A percentile compares a stretch with the other conserved stretches of the same genome.
phyloP scores from a whole-genome alignment of 2,329 filamentous ascomycete genomes.

The Periconia macrospinosa region DNA sequence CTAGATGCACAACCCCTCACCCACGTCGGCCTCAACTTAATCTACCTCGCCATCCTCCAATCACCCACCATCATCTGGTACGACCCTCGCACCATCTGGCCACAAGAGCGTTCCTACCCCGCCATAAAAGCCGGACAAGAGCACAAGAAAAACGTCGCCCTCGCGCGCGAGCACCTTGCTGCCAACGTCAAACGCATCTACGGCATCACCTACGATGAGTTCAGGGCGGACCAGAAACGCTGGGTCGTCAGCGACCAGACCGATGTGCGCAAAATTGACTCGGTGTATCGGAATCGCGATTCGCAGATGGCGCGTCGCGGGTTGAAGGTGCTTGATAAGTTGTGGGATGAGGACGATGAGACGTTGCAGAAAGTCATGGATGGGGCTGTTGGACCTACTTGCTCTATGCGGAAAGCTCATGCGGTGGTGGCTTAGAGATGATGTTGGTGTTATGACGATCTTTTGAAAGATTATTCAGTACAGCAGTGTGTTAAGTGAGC shows the following conservation, averaged over 20 bases:
- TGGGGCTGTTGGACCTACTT: neutral
- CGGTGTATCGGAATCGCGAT: slow-evolving; percentile 43
- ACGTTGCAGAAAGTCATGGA: slow-evolving; percentile 19
- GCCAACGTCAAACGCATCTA: slow-evolving; percentile 28
- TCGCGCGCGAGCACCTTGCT: slow-evolving; percentile 14
- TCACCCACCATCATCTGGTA: slow-evolving; percentile 44
- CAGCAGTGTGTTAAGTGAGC: too few species aligned
- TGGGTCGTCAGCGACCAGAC: slow-evolving; percentile 23
- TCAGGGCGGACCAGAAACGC: slow-evolving; percentile 18
- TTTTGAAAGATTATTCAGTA: too few species aligned
- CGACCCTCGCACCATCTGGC: slow-evolving; percentile 42
- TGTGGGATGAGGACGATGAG: slow-evolving; percentile 20
- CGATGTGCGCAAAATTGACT: slow-evolving; percentile 31
- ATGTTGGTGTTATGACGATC: neutral
- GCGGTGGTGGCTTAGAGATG: neutral
- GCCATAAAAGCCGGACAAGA: slow-evolving; percentile 24
- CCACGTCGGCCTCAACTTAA: slow-evolving; percentile 18
- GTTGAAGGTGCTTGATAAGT: slow-evolving; percentile 34
- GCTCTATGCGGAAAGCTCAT: neutral
- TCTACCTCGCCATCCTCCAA: slow-evolving; percentile 34
- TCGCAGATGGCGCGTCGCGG: slow-evolving; percentile 32
- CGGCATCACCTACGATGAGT: slow-evolving; percentile 24
- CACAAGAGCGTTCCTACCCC: slow-evolving; percentile 11
- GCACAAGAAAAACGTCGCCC: slow-evolving; percentile 14
- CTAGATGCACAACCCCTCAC: slow-evolving; percentile 42